phyloP scores from a whole-genome alignment of 2,329 filamentous ascomycete species.

The Orbilia ellipsospora region DNA sequence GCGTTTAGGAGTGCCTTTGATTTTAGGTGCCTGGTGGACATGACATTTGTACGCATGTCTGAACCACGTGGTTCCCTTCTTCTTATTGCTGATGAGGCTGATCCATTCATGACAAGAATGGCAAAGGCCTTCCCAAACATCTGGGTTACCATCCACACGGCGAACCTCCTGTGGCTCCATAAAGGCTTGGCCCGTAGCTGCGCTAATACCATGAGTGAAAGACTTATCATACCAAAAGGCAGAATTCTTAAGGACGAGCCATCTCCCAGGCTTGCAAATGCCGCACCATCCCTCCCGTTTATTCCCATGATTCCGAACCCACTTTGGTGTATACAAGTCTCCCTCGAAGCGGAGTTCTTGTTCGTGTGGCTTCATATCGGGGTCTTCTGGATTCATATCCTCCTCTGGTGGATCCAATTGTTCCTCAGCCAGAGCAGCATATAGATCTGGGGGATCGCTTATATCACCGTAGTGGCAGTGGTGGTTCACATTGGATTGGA shows the following conservation, averaged over 20 bases:
- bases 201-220: slow-evolving; percentile 87
- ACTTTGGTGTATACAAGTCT: slow-evolving; percentile 83
- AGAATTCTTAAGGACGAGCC: slow-evolving; percentile 89
- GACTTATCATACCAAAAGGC: slow-evolving; percentile 95
- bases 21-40: slow-evolving; percentile 71
- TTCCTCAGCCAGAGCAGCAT: slow-evolving; percentile 78
- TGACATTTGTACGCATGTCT: slow-evolving; percentile 80
- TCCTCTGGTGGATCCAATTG: slow-evolving; percentile 79
- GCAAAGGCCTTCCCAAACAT: slow-evolving; percentile 83
- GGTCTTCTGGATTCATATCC: slow-evolving; percentile 82
- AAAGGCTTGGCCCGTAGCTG: slow-evolving; percentile 81
- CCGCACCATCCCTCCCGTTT: slow-evolving; percentile 91
- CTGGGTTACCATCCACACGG: slow-evolving; percentile 81
- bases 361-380: slow-evolving; percentile 79
- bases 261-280: slow-evolving; percentile 84
- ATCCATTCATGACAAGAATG: slow-evolving; percentile 84
- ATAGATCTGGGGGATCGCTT: slow-evolving; percentile 80
- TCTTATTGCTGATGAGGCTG: slow-evolving; percentile 83
- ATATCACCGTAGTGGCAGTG: slow-evolving; percentile 79
- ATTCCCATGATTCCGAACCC: slow-evolving; percentile 86
- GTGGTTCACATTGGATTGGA: slow-evolving; percentile 79
- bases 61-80: slow-evolving; percentile 94
- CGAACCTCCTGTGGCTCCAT: slow-evolving; percentile 79
- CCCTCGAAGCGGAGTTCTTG: slow-evolving; percentile 82
- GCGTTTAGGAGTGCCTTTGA: slow-evolving; percentile 77